phyloP scores from a whole-genome alignment of 2,329 filamentous ascomycete genomes.

The Botryotinia globosa region DNA sequence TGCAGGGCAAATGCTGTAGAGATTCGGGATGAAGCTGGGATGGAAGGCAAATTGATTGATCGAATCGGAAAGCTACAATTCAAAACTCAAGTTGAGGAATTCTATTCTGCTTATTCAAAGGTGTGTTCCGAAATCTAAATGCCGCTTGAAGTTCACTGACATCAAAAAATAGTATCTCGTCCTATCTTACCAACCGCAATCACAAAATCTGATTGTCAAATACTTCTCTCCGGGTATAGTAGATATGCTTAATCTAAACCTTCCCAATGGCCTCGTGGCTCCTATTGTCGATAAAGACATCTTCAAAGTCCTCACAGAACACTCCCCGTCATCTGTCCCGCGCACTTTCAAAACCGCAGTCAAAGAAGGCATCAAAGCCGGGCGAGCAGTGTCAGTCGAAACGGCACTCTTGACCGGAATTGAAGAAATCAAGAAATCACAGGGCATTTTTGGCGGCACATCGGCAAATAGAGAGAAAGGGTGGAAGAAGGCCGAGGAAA shows the following conservation, averaged over 20 bases:
- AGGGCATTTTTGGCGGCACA: slow-evolving; percentile 25
- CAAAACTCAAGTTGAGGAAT: slow-evolving; percentile 41
- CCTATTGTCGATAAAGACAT: slow-evolving; percentile 49
- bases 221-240: slow-evolving; percentile 49
- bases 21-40: slow-evolving; percentile 38
- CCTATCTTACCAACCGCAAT: slow-evolving; percentile 37
- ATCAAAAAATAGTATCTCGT: slow-evolving; percentile 40
- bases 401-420: slow-evolving; percentile 32
- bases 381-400: slow-evolving; percentile 36
- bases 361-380: slow-evolving; percentile 36
- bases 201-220: slow-evolving; percentile 41
- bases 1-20: slow-evolving; percentile 23
- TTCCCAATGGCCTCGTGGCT: slow-evolving; percentile 37
- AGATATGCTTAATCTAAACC: slow-evolving; percentile 46
- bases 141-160: slow-evolving; percentile 8
- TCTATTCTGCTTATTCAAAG: slow-evolving; percentile 47
- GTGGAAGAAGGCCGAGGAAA: slow-evolving; percentile 30
- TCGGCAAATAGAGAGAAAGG: not conserved
- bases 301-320: slow-evolving; percentile 53
- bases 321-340: slow-evolving; percentile 41
- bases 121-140: slow-evolving; percentile 18
- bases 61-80: slow-evolving; percentile 40
- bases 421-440: slow-evolving; percentile 27
- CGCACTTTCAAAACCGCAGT: slow-evolving; percentile 48
- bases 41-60: slow-evolving; percentile 43